phyloP scores from a whole-genome alignment of 306 rosid species.

The Quercus parvula region DNA sequence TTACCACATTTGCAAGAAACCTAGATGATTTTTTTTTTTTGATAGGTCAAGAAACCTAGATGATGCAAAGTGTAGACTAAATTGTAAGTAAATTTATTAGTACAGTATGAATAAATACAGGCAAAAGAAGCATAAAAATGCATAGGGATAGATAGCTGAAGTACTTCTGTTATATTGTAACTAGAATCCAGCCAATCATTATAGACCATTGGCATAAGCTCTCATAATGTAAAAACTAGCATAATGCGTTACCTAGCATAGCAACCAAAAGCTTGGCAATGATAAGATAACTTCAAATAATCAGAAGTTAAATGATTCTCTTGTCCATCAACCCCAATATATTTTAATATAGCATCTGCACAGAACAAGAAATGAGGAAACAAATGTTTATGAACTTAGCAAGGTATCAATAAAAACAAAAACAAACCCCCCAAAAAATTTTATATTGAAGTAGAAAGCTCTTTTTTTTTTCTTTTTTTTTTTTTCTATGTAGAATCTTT shows the following conservation, averaged over 20 bases:
- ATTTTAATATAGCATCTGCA: slow-evolving; percentile 54
- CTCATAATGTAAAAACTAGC: background rate
- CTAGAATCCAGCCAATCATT: background rate
- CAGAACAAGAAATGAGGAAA: background rate
- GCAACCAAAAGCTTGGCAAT: slow-evolving; percentile 63
- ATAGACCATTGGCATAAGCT: background rate
- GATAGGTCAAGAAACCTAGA: background rate
- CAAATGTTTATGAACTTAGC: background rate
- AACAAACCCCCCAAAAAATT: background rate
- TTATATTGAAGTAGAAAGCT: background rate
- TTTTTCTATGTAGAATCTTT: background rate
- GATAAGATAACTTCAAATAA: slow-evolving; percentile 54
- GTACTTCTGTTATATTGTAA: background rate
- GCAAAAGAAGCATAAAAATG: background rate
- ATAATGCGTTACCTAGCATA: slow-evolving; percentile 51
- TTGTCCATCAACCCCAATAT: slow-evolving; percentile 44
- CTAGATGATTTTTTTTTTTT: background rate
- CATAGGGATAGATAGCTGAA: background rate
- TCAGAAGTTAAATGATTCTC: slow-evolving; percentile 26
- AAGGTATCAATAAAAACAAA: background rate
- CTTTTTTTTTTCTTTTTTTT: background rate
- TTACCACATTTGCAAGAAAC: background rate
- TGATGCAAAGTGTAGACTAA: background rate
- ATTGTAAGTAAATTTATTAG: background rate
- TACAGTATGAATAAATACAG: background rate